Evolutionary conservation across 2,329 filamentous ascomycete species (phyloP).

Genomic region (Neopestalotiopsis clavispora): DNA sequence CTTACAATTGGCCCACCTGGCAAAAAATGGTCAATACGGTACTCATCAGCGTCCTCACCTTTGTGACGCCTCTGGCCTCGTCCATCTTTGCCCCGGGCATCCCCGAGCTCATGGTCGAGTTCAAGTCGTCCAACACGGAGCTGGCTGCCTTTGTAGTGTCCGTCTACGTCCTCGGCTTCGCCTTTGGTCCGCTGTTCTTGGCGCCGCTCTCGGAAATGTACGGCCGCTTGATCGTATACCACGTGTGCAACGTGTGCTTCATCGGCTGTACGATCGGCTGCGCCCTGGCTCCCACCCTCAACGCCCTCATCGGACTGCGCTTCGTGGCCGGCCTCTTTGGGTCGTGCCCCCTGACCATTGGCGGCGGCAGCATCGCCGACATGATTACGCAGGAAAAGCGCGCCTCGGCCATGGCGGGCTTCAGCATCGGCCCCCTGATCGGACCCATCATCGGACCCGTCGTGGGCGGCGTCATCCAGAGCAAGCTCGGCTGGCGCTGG

Average conservation of each 20-base stretch:
- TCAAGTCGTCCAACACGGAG: conserved; percentile 14
- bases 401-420: conserved; percentile 52
- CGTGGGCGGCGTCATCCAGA: conserved; percentile 38
- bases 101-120: conserved; percentile 20
- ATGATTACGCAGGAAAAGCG: conserved; percentile 56
- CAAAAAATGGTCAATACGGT: conserved; percentile 11
- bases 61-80: conserved; percentile 19
- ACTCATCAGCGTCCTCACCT: conserved; percentile 18
- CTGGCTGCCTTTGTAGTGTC: conserved; percentile 20
- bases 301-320: conserved; percentile 60
- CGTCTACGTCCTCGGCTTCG: conserved; percentile 21
- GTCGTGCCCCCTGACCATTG: conserved; percentile 66
- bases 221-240: conserved; percentile 56
- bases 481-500: conserved; percentile 41
- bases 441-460: conserved; percentile 41
- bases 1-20: conserved; percentile 55
- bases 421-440: conserved; percentile 37
- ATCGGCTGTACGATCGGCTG: conserved; percentile 47
- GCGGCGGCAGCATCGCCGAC: conserved; percentile 70
- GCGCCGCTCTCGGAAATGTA: conserved; percentile 64
- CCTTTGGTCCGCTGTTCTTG: conserved; percentile 56
- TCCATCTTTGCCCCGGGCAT: conserved; percentile 21
- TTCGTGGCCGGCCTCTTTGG: conserved; percentile 68
- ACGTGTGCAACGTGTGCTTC: conserved; percentile 49
- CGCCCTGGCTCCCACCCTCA: conserved; percentile 55